phyloP scores from a whole-genome alignment of 257 asterid genomes.

The Solanum chaucha region DNA sequence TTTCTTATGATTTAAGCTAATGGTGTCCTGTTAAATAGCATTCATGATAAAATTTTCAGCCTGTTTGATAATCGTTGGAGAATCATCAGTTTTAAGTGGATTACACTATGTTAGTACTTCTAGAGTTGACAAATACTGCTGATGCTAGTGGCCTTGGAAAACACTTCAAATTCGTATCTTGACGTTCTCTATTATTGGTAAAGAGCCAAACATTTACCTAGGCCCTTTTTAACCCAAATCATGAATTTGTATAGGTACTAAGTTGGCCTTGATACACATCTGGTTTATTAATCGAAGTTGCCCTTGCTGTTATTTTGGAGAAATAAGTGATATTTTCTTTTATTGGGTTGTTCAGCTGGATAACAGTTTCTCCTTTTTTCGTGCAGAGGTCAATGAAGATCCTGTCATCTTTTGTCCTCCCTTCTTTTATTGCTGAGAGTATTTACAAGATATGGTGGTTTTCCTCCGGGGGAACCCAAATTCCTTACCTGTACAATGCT shows the following conservation, averaged over 20 bases:
- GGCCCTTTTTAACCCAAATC: neutral
- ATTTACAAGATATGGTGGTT: slow-evolving; percentile 95
- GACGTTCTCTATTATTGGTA: neutral
- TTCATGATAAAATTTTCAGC: neutral
- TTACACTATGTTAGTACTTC: neutral
- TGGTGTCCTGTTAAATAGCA: neutral
- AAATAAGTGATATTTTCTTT: neutral
- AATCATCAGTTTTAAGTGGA: neutral
- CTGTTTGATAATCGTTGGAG: neutral
- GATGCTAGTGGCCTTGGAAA: neutral
- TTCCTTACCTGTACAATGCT: slow-evolving; percentile 61
- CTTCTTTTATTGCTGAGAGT: slow-evolving; percentile 60
- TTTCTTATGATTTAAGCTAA: neutral
- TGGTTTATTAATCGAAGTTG: neutral
- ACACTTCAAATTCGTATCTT: neutral
- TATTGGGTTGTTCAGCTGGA: neutral
- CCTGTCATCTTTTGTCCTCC: slow-evolving; percentile 66
- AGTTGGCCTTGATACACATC: neutral
- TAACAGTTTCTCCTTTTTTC: neutral
- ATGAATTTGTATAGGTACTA: neutral
- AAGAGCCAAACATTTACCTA: neutral
- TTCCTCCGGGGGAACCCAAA: slow-evolving; percentile 64
- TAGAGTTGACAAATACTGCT: neutral
- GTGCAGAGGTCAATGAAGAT: slow-evolving; percentile 86
- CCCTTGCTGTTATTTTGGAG: neutral